Base-by-base conservation (phyloP, 2,329 filamentous ascomycete species). In the Neofusicoccum kwambonambiense region DNA sequence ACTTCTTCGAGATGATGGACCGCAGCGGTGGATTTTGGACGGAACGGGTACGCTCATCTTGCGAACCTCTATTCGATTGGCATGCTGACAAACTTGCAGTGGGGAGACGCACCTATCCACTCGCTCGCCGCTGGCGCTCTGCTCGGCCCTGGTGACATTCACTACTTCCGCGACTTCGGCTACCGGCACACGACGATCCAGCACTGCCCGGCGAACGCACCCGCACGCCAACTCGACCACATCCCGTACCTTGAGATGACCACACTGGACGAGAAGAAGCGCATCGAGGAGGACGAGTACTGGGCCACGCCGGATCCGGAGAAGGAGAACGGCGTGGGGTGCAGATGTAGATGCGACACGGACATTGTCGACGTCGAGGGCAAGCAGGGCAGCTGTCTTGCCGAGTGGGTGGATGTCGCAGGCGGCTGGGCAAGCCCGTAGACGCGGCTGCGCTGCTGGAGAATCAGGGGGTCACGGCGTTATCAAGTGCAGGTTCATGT, bases 1-100 rank as follows among this genome's bases (percentile, higher is more conserved):
- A 97, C 70, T 99, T 99, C 78, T 99, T 99, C 78, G 84, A 97
- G 73, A 96, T 96, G 90, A 97, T 99, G 94, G 95, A 99, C 76
- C 89, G 89, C 68, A 97, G 93, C 76, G 95, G 95, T 69, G 95
- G 95, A 54, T 99, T 99, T 81, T 99, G 95, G 95, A 97, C 96
- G 89, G 95, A 99, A 82, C 85, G 95, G 78, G 93, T 97, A 87
- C 80, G 86, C 79, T 12, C 19, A 3, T 22, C 7, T 27, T 31
- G 27, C 1, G 27, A 5, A 7, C 1, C 6, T 19, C 31, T 27
- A 12, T 12, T 22, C 22, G 5, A 12, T 31, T 15, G 13, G 39
- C 27, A 34, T 22, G 71, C 79, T 83, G 72, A 83, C 70, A 69
- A 51, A 45, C 61, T n/a, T 65, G 41, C 73, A 97, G 92, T 99